These are phyloP conservation scores for Zarea fungicola DNA, from an alignment of 2,329 filamentous ascomycete genomes.

Conservation along the genomic window DNA sequence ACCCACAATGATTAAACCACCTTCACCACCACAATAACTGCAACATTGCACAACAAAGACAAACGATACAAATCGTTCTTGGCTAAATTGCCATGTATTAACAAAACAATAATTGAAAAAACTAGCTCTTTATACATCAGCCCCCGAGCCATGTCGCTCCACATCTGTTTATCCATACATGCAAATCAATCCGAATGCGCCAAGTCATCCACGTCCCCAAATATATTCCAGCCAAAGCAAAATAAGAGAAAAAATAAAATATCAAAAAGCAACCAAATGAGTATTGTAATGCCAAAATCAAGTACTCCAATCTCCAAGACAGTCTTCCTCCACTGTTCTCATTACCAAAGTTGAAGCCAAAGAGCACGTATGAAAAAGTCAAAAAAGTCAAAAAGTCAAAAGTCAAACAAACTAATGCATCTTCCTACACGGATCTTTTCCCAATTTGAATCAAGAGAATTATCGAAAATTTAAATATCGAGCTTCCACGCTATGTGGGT, in stretches of 20 bases:
- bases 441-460: constrained; percentile 3
- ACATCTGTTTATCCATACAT: constrained; percentile 10
- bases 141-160: not conserved
- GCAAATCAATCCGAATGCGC: constrained; percentile 6
- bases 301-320: constrained; percentile 12
- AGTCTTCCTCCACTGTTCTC: not conserved
- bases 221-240: constrained; percentile 4
- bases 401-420: constrained; percentile 3
- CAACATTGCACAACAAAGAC: no score
- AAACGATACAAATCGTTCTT: no score
- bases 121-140: constrained; percentile 1
- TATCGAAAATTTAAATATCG: constrained; percentile 15
- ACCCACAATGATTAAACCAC: no score
- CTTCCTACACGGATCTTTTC: no score
- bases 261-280: not conserved
- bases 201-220: not conserved
- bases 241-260: not conserved
- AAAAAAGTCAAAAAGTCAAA: no score
- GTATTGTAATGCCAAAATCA: constrained; percentile 12
- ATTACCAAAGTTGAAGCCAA: constrained; percentile 11
- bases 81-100: no score
- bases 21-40: no score
- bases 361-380: no score
- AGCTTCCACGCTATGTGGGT: constrained; percentile 4
- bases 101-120: constrained; percentile 7